Evolutionary conservation across 495 filamentous ascomycete species (phyloP).

Genomic region (Daldinia bambusicola): DNA sequence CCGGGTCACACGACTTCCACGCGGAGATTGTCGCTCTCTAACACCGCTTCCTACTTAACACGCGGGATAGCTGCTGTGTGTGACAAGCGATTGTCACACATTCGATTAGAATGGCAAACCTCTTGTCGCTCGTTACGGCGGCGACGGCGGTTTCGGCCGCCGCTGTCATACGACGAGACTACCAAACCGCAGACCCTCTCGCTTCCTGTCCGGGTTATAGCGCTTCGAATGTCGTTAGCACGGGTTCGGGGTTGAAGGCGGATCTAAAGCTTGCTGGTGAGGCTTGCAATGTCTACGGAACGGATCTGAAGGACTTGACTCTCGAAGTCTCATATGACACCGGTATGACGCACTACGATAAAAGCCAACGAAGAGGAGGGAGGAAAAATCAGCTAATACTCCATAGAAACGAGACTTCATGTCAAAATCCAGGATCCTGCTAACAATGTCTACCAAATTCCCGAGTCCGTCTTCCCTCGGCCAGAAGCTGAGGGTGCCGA

Average conservation of each 20-base stretch:
- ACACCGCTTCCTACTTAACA: not conserved
- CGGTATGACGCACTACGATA: constrained; percentile 57
- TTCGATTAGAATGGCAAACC: constrained; percentile 36
- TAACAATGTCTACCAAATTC: constrained; percentile 83
- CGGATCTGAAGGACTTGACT: constrained; percentile 71
- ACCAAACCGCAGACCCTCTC: constrained; percentile 43
- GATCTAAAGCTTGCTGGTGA: constrained; percentile 73
- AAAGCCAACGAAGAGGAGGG: not conserved
- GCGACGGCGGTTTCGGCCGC: constrained; percentile 35
- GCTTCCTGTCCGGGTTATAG: constrained; percentile 75
- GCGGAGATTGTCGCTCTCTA: constrained; percentile 20
- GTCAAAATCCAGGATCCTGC: constrained; percentile 82
- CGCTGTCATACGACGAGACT: constrained; percentile 40
- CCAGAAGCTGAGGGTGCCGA: constrained; percentile 53
- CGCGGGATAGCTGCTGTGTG: constrained; percentile 12
- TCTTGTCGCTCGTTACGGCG: constrained; percentile 44
- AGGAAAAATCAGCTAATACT: constrained; percentile 19
- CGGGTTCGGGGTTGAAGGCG: constrained; percentile 64
- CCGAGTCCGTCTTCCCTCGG: constrained; percentile 74
- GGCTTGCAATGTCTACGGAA: constrained; percentile 76
- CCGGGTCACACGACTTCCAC: constrained; percentile 27
- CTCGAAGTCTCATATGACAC: constrained; percentile 80
- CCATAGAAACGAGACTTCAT: constrained; percentile 76
- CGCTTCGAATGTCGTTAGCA: constrained; percentile 70
- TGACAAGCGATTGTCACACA: constrained; percentile 8